Evolutionary conservation across 1,139 yeast genomes (phyloP).

Genomic region (Taphrina sp.): DNA sequence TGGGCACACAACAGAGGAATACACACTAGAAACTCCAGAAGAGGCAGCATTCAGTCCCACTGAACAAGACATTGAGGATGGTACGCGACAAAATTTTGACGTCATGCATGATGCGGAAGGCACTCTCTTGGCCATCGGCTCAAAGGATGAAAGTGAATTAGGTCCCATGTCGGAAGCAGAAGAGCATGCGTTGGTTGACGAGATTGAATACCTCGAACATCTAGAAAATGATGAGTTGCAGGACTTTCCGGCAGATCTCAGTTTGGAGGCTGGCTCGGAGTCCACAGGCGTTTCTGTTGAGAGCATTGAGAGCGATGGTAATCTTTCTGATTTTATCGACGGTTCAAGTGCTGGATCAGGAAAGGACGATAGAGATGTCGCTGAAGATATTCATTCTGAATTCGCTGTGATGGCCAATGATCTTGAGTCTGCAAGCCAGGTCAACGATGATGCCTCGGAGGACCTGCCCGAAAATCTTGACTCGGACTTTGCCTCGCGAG

Average conservation of each 20-base stretch:
- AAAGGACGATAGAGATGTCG: too few relatives aligned
- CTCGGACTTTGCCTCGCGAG: too few relatives aligned
- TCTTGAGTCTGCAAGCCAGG: too few relatives aligned
- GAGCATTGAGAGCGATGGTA: too few relatives aligned
- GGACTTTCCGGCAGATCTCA: slow-evolving; percentile 8
- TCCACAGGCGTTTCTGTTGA: too few relatives aligned
- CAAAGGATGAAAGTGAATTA: neutral
- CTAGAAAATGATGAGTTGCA: neutral
- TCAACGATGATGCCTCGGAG: too few relatives aligned
- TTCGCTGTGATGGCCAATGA: too few relatives aligned
- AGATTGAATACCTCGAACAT: neutral
- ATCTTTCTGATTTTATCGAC: neutral
- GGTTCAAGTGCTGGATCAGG: neutral
- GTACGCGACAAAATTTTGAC: slow-evolving; percentile 1
- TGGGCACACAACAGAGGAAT: neutral
- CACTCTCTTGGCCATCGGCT: neutral
- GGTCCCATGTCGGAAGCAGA: slow-evolving; percentile 1
- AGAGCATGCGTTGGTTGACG: neutral
- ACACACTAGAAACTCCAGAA: slow-evolving; percentile 5
- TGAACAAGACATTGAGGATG: slow-evolving; percentile 8
- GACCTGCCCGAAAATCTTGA: too few relatives aligned
- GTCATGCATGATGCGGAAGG: neutral
- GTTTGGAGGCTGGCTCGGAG: neutral
- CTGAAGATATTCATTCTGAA: too few relatives aligned
- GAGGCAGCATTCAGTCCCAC: neutral